Conservation (phyloP, 2,329 filamentous ascomycete genomes). For the Aurifilum marmelostoma region DNA sequence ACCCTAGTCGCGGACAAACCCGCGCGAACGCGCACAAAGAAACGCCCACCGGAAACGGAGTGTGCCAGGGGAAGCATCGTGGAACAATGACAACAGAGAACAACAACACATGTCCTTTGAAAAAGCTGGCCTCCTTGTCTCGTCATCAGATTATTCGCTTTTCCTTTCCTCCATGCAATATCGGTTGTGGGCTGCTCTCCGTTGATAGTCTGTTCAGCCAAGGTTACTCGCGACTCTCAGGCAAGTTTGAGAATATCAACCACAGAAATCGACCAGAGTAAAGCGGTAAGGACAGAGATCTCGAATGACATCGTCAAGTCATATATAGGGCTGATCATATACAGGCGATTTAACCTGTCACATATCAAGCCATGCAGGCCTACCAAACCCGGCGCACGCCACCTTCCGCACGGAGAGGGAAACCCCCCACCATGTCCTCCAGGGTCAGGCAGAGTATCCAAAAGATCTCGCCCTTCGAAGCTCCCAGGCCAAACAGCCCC, state of each 20-base stretch:
- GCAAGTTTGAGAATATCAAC: too few species aligned
- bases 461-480: background rate
- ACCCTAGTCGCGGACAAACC: constrained; percentile 4
- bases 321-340: background rate
- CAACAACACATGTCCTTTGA: background rate
- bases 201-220: background rate
- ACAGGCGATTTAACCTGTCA: background rate
- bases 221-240: too few species aligned
- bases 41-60: constrained; percentile 21
- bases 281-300: background rate
- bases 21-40: constrained; percentile 16
- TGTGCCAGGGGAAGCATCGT: background rate
- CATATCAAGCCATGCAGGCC: background rate
- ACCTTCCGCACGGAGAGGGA: background rate
- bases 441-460: background rate
- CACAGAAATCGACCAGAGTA: background rate
- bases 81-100: constrained; percentile 14
- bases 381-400: background rate
- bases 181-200: background rate
- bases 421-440: background rate
- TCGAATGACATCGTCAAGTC: background rate
- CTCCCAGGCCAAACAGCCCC: background rate
- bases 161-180: background rate
- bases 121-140: background rate
- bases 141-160: background rate